phyloP scores from a whole-genome alignment of 371 early-diverging fungal species.

The Thermomucor indicae-seudaticae region DNA sequence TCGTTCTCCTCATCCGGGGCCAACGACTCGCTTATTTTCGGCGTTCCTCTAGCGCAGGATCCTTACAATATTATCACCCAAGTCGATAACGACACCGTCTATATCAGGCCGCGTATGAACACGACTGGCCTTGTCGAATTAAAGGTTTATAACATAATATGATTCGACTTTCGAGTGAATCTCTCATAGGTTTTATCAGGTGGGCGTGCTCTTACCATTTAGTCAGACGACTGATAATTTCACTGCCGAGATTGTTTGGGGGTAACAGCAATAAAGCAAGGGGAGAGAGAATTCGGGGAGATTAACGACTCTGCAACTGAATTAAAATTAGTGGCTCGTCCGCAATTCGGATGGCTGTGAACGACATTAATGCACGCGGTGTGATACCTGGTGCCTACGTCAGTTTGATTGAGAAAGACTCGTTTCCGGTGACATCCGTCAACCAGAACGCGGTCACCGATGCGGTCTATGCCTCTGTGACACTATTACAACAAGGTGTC shows the following conservation, averaged over 20 bases:
- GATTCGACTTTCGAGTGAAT: not conserved
- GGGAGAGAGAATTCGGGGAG: not conserved
- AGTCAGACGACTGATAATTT: slow-evolving; percentile 37
- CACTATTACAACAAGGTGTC: slow-evolving; percentile 49
- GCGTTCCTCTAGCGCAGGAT: slow-evolving; percentile 24
- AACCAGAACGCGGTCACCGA: slow-evolving; percentile 43
- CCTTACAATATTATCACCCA: slow-evolving; percentile 29
- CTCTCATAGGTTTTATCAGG: slow-evolving; percentile 11
- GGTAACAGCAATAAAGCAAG: slow-evolving; percentile 35
- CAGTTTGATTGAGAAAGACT: slow-evolving; percentile 57
- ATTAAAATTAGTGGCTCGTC: slow-evolving; percentile 47
- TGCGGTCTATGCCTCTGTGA: slow-evolving; percentile 59
- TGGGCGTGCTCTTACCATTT: slow-evolving; percentile 44
- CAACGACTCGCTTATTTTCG: slow-evolving; percentile 24
- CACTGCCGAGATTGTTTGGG: slow-evolving; percentile 47
- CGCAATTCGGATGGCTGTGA: slow-evolving; percentile 55
- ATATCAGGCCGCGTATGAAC: slow-evolving; percentile 33
- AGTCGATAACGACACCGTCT: slow-evolving; percentile 35
- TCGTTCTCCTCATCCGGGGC: not conserved
- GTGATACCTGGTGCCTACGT: slow-evolving; percentile 56
- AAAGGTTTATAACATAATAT: slow-evolving; percentile 20
- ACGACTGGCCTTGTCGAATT: slow-evolving; percentile 31
- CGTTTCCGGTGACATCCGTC: slow-evolving; percentile 47
- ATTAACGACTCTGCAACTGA: not conserved
- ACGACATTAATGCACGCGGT: slow-evolving; percentile 50